Evolutionary conservation across 345 rosid genomes (phyloP).

Genomic region (Euphorbia tirucalli): DNA sequence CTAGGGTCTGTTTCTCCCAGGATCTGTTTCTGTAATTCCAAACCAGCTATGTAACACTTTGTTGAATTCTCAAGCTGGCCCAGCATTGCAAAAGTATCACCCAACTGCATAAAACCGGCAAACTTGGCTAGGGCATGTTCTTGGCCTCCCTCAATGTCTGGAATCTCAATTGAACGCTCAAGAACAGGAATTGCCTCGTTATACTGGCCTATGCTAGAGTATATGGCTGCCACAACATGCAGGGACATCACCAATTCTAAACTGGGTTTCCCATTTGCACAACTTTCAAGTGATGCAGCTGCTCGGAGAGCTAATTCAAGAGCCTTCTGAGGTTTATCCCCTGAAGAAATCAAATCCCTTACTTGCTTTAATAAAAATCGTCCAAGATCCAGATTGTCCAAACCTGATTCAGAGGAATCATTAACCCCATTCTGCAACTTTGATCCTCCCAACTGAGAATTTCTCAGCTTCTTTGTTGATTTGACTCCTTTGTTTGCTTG

Average conservation of each 20-base stretch:
- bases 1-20: slow-evolving; percentile 74
- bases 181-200: slow-evolving; percentile 76
- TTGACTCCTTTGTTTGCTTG: slow-evolving; percentile 34
- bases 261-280: slow-evolving; percentile 49
- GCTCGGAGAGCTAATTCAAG: slow-evolving; percentile 69
- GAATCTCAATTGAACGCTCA: slow-evolving; percentile 76
- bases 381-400: slow-evolving; percentile 62
- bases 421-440: slow-evolving; percentile 40
- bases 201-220: slow-evolving; percentile 64
- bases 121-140: slow-evolving; percentile 87
- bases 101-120: slow-evolving; percentile 94
- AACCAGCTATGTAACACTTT: slow-evolving; percentile 67
- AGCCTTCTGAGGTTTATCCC: slow-evolving; percentile 67
- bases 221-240: slow-evolving; percentile 70
- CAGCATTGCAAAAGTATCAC: slow-evolving; percentile 78
- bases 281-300: slow-evolving; percentile 56
- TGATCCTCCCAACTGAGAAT: slow-evolving; percentile 18
- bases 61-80: slow-evolving; percentile 86
- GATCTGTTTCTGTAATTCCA: slow-evolving; percentile 87
- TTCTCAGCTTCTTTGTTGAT: slow-evolving; percentile 41
- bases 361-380: slow-evolving; percentile 69
- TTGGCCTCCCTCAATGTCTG: slow-evolving; percentile 69
- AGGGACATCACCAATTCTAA: slow-evolving; percentile 77
- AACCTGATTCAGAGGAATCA: slow-evolving; percentile 38
- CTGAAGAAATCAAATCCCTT: slow-evolving; percentile 61